A percentile compares a stretch with the other conserved stretches of the same genome.
Conservation (phyloP, 2,329 filamentous ascomycete species). For the Cytospora chrysosperma region DNA sequence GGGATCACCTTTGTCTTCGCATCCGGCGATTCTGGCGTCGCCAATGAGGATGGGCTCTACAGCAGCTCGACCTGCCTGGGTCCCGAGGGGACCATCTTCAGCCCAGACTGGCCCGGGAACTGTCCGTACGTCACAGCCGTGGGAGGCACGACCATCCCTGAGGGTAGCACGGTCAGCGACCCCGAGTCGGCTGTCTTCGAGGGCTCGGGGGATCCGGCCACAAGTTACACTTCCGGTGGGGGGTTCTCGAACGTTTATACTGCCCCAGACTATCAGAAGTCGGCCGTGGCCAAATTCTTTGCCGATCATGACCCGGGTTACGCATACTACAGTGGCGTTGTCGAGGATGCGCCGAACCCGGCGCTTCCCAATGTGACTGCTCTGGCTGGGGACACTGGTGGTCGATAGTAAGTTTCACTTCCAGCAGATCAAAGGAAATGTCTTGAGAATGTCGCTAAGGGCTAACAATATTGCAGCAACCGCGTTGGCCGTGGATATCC, state of each 20-base stretch:
- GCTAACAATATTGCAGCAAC: conserved; percentile 21
- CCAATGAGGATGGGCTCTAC: neutral
- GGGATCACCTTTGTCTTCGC: conserved; percentile 49
- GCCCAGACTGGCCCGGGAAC: conserved; percentile 46
- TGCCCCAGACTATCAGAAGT: conserved; percentile 42
- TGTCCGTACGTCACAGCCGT: conserved; percentile 45
- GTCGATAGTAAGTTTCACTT: conserved; percentile 25
- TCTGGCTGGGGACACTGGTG: conserved; percentile 12
- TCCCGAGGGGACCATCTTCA: conserved; percentile 43
- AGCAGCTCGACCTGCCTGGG: conserved; percentile 39
- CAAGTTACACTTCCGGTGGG: conserved; percentile 37
- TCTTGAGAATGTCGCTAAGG: too few relatives aligned
- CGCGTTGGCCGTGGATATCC: conserved; percentile 30
- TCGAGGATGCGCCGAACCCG: conserved; percentile 11
- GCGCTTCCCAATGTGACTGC: conserved; percentile 20
- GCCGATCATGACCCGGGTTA: conserved; percentile 23
- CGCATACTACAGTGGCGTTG: conserved; percentile 25
- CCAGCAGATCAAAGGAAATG: neutral
- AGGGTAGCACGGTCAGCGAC: conserved; percentile 19
- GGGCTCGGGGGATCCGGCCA: neutral
- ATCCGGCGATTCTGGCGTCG: conserved; percentile 49
- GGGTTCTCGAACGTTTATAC: conserved; percentile 48
- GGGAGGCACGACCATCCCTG: conserved; percentile 21
- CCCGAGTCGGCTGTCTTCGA: conserved; percentile 26
- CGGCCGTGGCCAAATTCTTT: conserved; percentile 42